Base-by-base conservation (phyloP, 2,329 filamentous ascomycete species). In the Cytospora piceicola region DNA sequence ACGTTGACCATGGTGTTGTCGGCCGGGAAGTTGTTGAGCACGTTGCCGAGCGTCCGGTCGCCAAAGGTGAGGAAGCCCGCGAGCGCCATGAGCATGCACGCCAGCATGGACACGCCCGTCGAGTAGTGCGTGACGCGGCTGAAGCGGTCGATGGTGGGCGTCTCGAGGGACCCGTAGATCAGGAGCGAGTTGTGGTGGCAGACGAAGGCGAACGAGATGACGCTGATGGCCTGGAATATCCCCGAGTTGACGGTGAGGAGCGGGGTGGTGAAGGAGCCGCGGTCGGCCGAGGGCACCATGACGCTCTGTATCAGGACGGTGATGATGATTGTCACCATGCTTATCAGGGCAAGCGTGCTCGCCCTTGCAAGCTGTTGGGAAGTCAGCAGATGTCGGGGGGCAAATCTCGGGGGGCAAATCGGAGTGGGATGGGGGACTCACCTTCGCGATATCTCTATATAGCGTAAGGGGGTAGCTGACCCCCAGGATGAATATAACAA, bases 391-490 rank as follows among this genome's bases (percentile, higher is more conserved):
- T 39, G 11, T 22, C 5, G 5, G 14, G 12, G 17, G 27, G 27
- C 27, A 12, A 22, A 4, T 5, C n/a, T 27, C 8, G 0, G 2
- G 20, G 49, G 32, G 12, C 6, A 3, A 29, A 20, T 5, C n/a
- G 30, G 53, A 63, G 54, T 55, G 63, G 30, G 27, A 24, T 8
- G 12, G 7, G 39, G 12, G 7, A 42, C 83, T 74, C 78, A 94
- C 92, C 89, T 98, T 98, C 65, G 95, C 90, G 79, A 99, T 99
- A 77, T 99, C 95, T 72, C 95, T 85, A 80, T 99, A 99, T 63
- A 99, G 80, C 61, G 93, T 96, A 74, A 99, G 80, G 6, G 95
- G 95, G 75, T 91, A 98, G 64, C 94, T 97, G 69, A 98, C 83
- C 42, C 90, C 90, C 73, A 97, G 76, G 58, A 93, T 88, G 75